Evolutionary conservation across 768 basidiomycete species (phyloP).

Genomic region (Collybia nuda): DNA sequence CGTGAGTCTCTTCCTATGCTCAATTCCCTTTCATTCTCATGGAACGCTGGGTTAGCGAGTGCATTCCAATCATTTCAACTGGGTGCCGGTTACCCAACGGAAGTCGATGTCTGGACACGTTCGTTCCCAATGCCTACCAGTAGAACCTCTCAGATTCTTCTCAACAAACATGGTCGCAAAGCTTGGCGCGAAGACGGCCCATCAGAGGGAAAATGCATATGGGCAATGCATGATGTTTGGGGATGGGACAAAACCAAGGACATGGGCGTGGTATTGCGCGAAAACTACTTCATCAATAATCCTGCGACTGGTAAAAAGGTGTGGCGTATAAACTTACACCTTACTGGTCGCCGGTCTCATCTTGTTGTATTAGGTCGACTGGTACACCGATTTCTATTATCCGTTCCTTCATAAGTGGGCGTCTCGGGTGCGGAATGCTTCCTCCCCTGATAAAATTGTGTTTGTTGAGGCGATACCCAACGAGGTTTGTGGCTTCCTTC

Average conservation of each 20-base stretch:
- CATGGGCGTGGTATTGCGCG: conserved; percentile 73
- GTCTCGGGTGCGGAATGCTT: conserved; percentile 48
- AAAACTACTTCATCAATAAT: conserved; percentile 80
- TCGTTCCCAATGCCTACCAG: conserved; percentile 90
- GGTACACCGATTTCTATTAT: conserved; percentile 85
- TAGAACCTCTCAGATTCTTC: conserved; percentile 50
- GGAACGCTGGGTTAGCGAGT: conserved; percentile 50
- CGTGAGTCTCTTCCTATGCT: conserved; percentile 46
- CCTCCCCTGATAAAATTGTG: conserved; percentile 54
- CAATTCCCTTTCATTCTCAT: neutral
- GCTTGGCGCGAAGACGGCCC: conserved; percentile 80
- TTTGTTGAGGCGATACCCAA: conserved; percentile 93
- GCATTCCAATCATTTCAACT: conserved; percentile 88
- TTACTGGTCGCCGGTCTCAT: neutral
- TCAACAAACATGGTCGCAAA: conserved; percentile 59
- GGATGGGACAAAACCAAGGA: conserved; percentile 71
- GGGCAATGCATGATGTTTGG: conserved; percentile 96
- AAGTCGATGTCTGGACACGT: conserved; percentile 76
- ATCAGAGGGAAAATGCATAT: conserved; percentile 69
- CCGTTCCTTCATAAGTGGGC: conserved; percentile 75
- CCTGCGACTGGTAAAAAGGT: conserved; percentile 66
- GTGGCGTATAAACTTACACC: conserved; percentile 4
- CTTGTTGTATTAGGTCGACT: conserved; percentile 57
- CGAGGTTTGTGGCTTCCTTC: conserved; percentile 51
- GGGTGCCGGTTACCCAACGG: conserved; percentile 84